Base-by-base conservation (phyloP, 805 yeast species). In the Candida pini region DNA sequence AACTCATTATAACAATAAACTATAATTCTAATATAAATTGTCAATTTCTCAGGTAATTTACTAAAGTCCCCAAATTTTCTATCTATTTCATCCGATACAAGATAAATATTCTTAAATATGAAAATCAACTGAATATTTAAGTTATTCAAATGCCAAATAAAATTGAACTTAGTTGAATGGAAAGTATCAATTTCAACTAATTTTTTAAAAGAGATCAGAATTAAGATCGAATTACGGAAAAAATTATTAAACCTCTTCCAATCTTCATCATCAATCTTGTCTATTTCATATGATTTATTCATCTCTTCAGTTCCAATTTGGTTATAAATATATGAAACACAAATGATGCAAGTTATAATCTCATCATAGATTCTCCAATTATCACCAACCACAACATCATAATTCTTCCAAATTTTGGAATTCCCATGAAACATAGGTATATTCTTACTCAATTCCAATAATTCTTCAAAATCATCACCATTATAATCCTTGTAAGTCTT, bases 281-380 rank as follows among this genome's bases (percentile, higher is more conserved):
- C 29, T 6, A 20, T 26, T n/a, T 39, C 32, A 34, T 35, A 39
- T 29, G 41, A 29, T 3, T n/a, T 14, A 7, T 39, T 31, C 9
- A 53, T 20, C 4, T 40, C 37, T 2, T 39, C 48, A 12, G 43
- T 20, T 9, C 55, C 45, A 10, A 47, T 18, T 3, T 35, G 10
- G 22, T 43, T 37, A 35, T 49, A 45, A 5, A 47, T 40, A 14
- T 39, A 33, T 5, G 46, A 30, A 5, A 49, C 18, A 3, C 52
- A 39, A 6, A 49, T 39, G 4, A 49, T 44, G 4, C 43, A 23
- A 6, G 33, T 47, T 4, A 45, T 30, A 1, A 54, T 31, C 36
- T 55, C 60, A 31, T 55, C 59, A 32, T 44, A 46, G 2, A 50
- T 33, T 2, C 45, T 27, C 58, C 58, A 53, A 2, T 24, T 26